Evolutionary conservation across 225 moss, liverwort and hornwort genomes (phyloP).

Genomic region (Sphagnum tenellum): DNA sequence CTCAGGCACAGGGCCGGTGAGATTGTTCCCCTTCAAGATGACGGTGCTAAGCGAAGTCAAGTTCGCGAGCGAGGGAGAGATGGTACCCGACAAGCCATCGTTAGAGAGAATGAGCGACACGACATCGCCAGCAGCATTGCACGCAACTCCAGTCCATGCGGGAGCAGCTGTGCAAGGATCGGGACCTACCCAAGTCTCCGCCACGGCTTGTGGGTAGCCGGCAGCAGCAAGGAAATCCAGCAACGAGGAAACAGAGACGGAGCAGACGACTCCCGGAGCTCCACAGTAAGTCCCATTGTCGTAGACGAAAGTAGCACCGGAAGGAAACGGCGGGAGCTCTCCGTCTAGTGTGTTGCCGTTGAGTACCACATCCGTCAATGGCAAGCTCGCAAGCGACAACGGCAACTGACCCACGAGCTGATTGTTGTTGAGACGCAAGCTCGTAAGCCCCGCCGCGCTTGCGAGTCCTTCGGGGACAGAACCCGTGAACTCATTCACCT

Average conservation of each 20-base stretch:
- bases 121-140: conserved; percentile 10
- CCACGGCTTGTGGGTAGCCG: conserved; percentile 40
- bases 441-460: conserved; percentile 17
- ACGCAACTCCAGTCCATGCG: conserved; percentile 52
- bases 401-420: conserved; percentile 31
- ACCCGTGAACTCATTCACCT: conserved; percentile 27
- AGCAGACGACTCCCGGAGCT: conserved; percentile 41
- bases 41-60: conserved; percentile 46
- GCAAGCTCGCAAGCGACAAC: conserved; percentile 9
- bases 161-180: conserved; percentile 38
- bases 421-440: conserved; percentile 23
- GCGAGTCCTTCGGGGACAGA: conserved; percentile 26
- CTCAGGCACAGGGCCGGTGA: conserved; percentile 51
- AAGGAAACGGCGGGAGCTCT: conserved; percentile 18
- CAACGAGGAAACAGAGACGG: conserved; percentile 40
- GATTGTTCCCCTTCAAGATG: conserved; percentile 34
- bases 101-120: conserved; percentile 21
- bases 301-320: neutral
- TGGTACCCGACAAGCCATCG: conserved; percentile 30
- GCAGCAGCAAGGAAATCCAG: conserved; percentile 62
- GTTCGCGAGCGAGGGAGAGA: conserved; percentile 53
- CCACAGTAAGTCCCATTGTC: conserved; percentile 30
- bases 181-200: conserved; percentile 52
- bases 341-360: conserved; percentile 27
- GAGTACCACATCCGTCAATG: conserved; percentile 12